A percentile compares a stretch with the other conserved stretches of the same genome.
phyloP scores from a whole-genome alignment of 768 basidiomycete genomes.

The Rossbeevera mucosa region DNA sequence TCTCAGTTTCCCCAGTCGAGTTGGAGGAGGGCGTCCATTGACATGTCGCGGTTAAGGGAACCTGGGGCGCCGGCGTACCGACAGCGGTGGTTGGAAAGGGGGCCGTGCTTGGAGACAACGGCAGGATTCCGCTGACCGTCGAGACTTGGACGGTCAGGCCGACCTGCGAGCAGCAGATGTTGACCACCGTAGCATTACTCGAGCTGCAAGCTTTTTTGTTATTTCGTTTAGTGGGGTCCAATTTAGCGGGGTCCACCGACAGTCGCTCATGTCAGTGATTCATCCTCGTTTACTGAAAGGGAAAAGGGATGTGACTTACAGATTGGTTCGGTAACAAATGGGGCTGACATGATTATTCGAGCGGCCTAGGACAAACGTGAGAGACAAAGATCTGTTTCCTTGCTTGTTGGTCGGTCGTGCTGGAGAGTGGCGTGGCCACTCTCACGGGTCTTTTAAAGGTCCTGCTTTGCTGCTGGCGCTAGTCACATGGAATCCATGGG shows the following conservation, averaged over 20 bases:
- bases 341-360: neutral
- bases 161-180: neutral
- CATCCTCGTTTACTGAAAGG: neutral
- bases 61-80: neutral
- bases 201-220: neutral
- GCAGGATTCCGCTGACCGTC: neutral
- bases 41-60: neutral
- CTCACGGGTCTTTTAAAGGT: neutral
- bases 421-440: neutral
- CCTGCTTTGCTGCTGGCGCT: neutral
- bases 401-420: neutral
- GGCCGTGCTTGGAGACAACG: neutral
- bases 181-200: neutral
- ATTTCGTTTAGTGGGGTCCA: neutral
- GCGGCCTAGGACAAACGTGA: neutral
- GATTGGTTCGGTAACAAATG: neutral
- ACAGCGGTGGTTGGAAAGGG: neutral
- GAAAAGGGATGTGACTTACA: neutral
- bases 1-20: neutral
- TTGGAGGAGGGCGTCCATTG: neutral
- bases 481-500: neutral
- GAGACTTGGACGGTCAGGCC: neutral
- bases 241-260: neutral
- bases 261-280: neutral
- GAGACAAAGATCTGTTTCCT: neutral